These are phyloP conservation scores for Aspergillus eucalypticola DNA, from an alignment of 2,329 filamentous ascomycete genomes.

Conservation along the genomic window DNA sequence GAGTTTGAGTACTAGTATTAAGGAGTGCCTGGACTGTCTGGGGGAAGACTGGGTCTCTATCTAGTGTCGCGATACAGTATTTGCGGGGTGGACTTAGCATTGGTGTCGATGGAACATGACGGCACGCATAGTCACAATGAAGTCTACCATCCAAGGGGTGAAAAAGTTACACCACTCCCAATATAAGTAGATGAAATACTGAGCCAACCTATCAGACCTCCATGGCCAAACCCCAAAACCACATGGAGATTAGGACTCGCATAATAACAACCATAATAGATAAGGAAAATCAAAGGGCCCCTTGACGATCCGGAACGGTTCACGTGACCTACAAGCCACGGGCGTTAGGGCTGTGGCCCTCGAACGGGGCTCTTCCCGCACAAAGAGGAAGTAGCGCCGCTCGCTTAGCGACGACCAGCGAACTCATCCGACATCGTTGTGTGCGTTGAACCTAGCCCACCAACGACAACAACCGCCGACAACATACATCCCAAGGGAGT, in stretches of 20 bases:
- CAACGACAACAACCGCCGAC: slow-evolving; percentile 51
- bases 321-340: slow-evolving; percentile 28
- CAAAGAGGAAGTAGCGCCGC: slow-evolving; percentile 33
- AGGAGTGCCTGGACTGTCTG: not conserved
- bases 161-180: not conserved
- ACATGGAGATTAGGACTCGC: not conserved
- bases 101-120: not conserved
- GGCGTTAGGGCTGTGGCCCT: slow-evolving; percentile 44
- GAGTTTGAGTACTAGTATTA: too few relatives aligned
- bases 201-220: not conserved
- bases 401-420: slow-evolving; percentile 44
- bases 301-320: not conserved
- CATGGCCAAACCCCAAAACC: not conserved
- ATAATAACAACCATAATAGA: not conserved
- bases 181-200: not conserved
- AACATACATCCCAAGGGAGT: slow-evolving; percentile 46
- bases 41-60: slow-evolving; percentile 7
- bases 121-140: not conserved
- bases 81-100: slow-evolving; percentile 4
- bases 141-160: not conserved
- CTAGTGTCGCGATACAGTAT: slow-evolving; percentile 5
- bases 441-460: slow-evolving; percentile 43
- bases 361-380: slow-evolving; percentile 31
- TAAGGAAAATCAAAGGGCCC: not conserved
- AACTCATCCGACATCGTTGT: slow-evolving; percentile 45